phyloP scores from a whole-genome alignment of 305 asterid species.

The Nicotiana rustica region DNA sequence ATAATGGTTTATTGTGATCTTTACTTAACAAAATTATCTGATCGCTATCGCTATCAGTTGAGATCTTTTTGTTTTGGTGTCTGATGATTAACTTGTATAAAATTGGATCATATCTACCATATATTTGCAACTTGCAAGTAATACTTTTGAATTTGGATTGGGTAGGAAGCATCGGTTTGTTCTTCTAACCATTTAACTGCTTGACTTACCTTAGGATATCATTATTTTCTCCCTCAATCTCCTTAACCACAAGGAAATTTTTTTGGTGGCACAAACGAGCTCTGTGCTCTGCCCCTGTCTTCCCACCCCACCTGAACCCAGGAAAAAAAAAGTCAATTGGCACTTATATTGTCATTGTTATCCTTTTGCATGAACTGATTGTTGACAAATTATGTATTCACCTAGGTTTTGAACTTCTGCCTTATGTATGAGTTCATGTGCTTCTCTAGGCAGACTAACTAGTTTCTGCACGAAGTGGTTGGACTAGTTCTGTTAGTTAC shows the following conservation, averaged over 20 bases:
- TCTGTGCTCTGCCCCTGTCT: neutral
- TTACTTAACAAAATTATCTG: neutral
- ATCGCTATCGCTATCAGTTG: neutral
- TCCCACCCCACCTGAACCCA: neutral
- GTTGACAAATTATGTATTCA: slow-evolving; percentile 21
- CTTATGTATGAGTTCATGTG: neutral
- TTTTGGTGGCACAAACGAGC: neutral
- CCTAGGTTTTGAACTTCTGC: neutral
- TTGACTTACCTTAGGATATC: neutral
- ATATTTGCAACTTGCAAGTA: neutral
- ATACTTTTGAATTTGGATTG: neutral
- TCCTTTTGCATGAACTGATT: neutral
- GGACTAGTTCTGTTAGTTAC: slow-evolving; percentile 11
- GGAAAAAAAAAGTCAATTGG: neutral
- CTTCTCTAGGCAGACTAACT: neutral
- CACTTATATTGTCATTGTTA: slow-evolving; percentile 23
- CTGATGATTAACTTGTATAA: neutral
- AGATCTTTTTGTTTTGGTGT: neutral
- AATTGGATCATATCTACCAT: neutral
- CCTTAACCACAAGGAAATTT: neutral
- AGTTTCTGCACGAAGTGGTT: slow-evolving; percentile 2
- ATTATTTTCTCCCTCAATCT: neutral
- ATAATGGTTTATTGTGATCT: neutral
- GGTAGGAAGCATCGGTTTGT: neutral
- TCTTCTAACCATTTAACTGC: neutral